phyloP scores from a whole-genome alignment of 75 land plant genomes.

The Chamaecyparis obtusa region DNA sequence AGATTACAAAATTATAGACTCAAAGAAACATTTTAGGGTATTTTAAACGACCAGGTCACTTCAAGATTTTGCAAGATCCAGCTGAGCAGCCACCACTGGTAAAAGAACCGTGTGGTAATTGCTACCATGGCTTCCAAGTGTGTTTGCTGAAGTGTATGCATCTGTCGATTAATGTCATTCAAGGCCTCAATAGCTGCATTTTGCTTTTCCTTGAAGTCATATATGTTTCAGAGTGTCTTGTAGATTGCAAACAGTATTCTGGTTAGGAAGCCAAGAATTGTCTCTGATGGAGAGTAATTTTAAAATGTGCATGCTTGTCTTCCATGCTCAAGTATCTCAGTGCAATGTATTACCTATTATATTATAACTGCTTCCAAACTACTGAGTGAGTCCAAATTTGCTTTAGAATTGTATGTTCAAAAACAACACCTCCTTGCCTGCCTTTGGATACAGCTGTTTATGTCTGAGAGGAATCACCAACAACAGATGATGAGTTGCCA shows the following conservation, averaged over 20 bases:
- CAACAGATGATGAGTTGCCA: background rate
- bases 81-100: background rate
- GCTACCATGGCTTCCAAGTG: background rate
- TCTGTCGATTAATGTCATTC: background rate
- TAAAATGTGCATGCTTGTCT: background rate
- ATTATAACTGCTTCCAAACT: background rate
- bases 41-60: background rate
- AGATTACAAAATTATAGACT: background rate
- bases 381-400: background rate
- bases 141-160: background rate
- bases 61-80: background rate
- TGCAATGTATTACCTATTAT: background rate
- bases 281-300: background rate
- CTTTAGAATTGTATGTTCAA: background rate
- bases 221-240: background rate
- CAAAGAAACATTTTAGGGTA: background rate
- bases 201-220: too few species aligned
- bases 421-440: background rate
- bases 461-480: background rate
- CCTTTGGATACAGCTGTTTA: background rate
- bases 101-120: background rate
- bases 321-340: background rate
- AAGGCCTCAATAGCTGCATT: background rate
- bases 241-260: background rate
- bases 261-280: background rate